A percentile compares a stretch with the other conserved stretches of the same genome.
Evolutionary conservation across 2,329 filamentous ascomycete genomes (phyloP).

Genomic region (Sarocladiaceae sp.): DNA sequence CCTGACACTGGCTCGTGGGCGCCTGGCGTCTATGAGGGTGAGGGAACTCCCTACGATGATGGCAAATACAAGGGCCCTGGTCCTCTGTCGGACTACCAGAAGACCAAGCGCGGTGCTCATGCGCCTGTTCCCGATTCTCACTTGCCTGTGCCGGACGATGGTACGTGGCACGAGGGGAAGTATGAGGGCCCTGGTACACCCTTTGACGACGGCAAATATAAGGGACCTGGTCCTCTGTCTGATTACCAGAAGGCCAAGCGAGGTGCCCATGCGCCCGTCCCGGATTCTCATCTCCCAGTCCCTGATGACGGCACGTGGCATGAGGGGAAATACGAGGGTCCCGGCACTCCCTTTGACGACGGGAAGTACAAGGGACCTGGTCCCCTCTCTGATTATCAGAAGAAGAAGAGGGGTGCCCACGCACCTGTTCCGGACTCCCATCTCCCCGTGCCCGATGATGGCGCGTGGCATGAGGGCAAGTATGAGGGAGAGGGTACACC

Average conservation of each 20-base stretch:
- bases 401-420: too few relatives aligned
- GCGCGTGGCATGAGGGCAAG: slow-evolving; percentile 10
- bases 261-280: too few relatives aligned
- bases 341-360: neutral
- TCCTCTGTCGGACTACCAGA: too few relatives aligned
- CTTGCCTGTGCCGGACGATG: slow-evolving; percentile 11
- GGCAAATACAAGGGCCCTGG: too few relatives aligned
- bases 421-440: too few relatives aligned
- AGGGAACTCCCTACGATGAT: slow-evolving; percentile 5
- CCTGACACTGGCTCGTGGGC: slow-evolving; percentile 11
- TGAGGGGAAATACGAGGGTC: slow-evolving; percentile 12
- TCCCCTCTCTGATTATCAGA: too few relatives aligned
- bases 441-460: slow-evolving; percentile 11
- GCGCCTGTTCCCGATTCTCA: too few relatives aligned
- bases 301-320: slow-evolving; percentile 11
- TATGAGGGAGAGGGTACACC: slow-evolving; percentile 11
- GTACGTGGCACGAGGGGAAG: slow-evolving; percentile 10
- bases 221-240: too few relatives aligned
- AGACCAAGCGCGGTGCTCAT: too few relatives aligned
- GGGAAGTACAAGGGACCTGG: too few relatives aligned
- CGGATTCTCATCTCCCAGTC: too few relatives aligned
- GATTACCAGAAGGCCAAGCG: too few relatives aligned
- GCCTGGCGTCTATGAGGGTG: slow-evolving; percentile 10
- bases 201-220: slow-evolving; percentile 12
- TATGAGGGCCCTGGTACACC: slow-evolving; percentile 11